Base-by-base conservation (phyloP, 2,329 filamentous ascomycete species). In the Nemania abortiva region DNA sequence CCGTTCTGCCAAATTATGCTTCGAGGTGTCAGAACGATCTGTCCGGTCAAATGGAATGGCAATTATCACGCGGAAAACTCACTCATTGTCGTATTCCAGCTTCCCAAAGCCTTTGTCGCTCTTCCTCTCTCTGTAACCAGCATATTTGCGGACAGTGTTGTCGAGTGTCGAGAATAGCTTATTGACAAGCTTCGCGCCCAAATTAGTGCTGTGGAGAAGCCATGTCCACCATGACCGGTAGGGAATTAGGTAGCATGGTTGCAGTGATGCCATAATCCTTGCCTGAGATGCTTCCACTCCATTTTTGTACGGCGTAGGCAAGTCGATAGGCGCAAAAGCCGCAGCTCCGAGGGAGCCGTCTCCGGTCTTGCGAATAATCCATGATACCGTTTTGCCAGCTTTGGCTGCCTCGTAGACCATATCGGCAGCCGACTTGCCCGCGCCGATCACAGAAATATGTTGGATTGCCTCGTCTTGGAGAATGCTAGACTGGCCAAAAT, bases 371-470 rank as follows among this genome's bases (percentile, higher is more conserved):
- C 81, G 76, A 54, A 81, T 75, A 45, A 73, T 70, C 80, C 80
- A 82, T 18, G 70, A 74, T 2, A 81, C 78, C 0, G 54, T 73
- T 56, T 79, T 80, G 18, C 74, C 75, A 1, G 74, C 74, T 69
- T 80, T 80, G 29, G 74, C 75, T 9, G 72, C 68, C 45, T 77
- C 75, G 63, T 82, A 82, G 1, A 78, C 76, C 72, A 82, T 77
- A 66, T 82, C 81, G 20, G 78, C 80, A 6, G 80, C 74, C 7
- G 80, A 82, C 56, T 81, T 81, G 13, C 75, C 79, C 3, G 73
- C 80, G 15, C 81, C 80, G 15, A 81, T 50, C 0, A 82, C 75
- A 2, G 76, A 65, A 37, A 81, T 57, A 42, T 77, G 71, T 56
- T 75, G 69, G 15, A 77, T 62, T 13, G 66, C 59, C 20, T 65